Percentiles rank a stretch among this genome's conserved stretches.
These are phyloP conservation scores for Pterocarpus santalinus DNA, from an alignment of 306 rosid species.

Conservation along the genomic window DNA sequence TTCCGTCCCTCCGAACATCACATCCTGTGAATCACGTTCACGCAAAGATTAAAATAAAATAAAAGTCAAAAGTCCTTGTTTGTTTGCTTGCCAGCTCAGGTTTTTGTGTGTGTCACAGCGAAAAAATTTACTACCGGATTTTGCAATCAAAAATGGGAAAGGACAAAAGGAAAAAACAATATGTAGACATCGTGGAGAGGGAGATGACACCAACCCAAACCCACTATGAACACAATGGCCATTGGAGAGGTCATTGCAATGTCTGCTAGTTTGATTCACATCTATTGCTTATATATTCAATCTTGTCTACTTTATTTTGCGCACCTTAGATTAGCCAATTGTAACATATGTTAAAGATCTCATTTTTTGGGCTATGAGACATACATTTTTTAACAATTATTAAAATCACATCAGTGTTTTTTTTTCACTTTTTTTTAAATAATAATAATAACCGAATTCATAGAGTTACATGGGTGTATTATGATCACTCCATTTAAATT, in stretches of 20 bases:
- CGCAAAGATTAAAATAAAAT: no score
- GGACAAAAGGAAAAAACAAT: not conserved
- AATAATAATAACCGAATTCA: not conserved
- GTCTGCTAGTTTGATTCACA: conserved; percentile 7
- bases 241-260: not conserved
- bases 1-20: conserved; percentile 97
- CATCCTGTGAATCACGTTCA: conserved; percentile 59
- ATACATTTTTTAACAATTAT: no score
- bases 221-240: not conserved
- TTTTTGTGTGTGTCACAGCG: no score
- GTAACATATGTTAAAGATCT: no score
- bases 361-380: no score
- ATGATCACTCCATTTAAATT: no score
- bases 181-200: not conserved
- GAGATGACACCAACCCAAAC: conserved; percentile 32
- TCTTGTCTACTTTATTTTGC: not conserved
- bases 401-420: no score
- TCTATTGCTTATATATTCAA: not conserved
- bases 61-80: no score
- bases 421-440: no score
- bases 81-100: no score
- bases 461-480: no score
- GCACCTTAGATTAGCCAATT: not conserved
- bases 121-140: no score
- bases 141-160: not conserved